Evolutionary conservation across 805 yeast species (phyloP).

Genomic region (Cyberlindnera meyerae): DNA sequence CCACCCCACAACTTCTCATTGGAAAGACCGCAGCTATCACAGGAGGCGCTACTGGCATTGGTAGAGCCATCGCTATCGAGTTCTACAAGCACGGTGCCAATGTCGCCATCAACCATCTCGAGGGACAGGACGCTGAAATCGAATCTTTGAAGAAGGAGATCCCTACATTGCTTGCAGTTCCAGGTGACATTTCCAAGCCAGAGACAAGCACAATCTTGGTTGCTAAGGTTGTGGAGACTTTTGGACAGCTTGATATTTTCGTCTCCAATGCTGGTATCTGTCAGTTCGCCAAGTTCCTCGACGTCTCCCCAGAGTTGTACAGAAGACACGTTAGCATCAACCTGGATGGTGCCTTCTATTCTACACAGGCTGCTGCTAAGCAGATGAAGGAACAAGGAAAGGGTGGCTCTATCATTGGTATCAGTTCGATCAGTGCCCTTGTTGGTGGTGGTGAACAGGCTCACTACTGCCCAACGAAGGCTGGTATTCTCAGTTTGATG

Average conservation of each 20-base stretch:
- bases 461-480: slow-evolving; percentile 45
- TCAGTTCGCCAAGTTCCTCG: slow-evolving; percentile 36
- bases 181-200: slow-evolving; percentile 42
- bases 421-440: slow-evolving; percentile 38
- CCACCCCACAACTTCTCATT: slow-evolving; percentile 17
- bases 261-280: slow-evolving; percentile 47
- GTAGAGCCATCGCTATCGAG: slow-evolving; percentile 39
- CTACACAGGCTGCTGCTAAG: slow-evolving; percentile 43
- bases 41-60: slow-evolving; percentile 45
- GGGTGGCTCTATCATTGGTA: slow-evolving; percentile 44
- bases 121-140: slow-evolving; percentile 15
- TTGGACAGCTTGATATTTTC: slow-evolving; percentile 37
- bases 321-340: slow-evolving; percentile 34
- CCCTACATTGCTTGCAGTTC: slow-evolving; percentile 29
- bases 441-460: slow-evolving; percentile 43
- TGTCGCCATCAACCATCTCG: slow-evolving; percentile 34
- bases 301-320: slow-evolving; percentile 35
- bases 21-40: slow-evolving; percentile 38
- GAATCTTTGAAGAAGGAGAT: slow-evolving; percentile 18
- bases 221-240: slow-evolving; percentile 29
- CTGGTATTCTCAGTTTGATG: slow-evolving; percentile 40
- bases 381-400: slow-evolving; percentile 41
- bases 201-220: slow-evolving; percentile 32
- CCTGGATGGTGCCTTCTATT: slow-evolving; percentile 39
- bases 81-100: slow-evolving; percentile 39